Evolutionary conservation across 345 rosid species (phyloP), one percentile per base, ranked within the genome.

Genomic region (Nephelium lappaceum): DNA sequence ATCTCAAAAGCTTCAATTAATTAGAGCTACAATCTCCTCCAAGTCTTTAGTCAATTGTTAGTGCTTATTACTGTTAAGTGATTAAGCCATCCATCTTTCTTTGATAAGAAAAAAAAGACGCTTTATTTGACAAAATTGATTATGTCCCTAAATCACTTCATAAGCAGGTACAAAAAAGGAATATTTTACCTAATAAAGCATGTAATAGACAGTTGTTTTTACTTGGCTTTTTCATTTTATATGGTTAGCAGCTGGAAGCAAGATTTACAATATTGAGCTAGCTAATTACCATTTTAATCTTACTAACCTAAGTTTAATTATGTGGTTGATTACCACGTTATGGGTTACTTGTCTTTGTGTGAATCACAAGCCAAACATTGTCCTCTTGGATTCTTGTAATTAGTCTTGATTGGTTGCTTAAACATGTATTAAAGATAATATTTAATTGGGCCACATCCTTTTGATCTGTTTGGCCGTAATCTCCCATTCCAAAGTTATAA

Each of bases 241-340:
- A 78, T 83, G 85, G 72, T 69, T 41, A 85, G 85, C 87, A 87
- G 88, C 88, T 87, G 85, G 88, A 63, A n/a, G 77, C 75, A 55
- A 75, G 72, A 83, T 71, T 45, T 71, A 58, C n/a, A 21, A 58
- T 58, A 21, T n/a, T 15, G 21, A 43, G 23, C 12, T 5, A 16
- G 14, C 18, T 61, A 51, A 71, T 63, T 11, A 81, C 72, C 74
- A 41, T 23, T 69, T 75, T 76, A 72, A 63, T 74, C 27, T 53
- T 47, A 23, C 62, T 58, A 64, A 81, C 43, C 65, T 51, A 47
- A 47, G 69, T 39, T 65, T 38, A 67, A n/a, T 60, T 24, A 43
- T 68, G 85, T 67, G 85, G 81, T 45, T n/a, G 49, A 61, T 51
- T 79, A 69, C 36, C 36, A 31, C 36, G 36, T 31, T 31, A 31